Evolutionary conservation across 192 early-diverging fungal species (phyloP), one percentile per base, ranked within the genome.

Genomic region (Coemansia sp.): DNA sequence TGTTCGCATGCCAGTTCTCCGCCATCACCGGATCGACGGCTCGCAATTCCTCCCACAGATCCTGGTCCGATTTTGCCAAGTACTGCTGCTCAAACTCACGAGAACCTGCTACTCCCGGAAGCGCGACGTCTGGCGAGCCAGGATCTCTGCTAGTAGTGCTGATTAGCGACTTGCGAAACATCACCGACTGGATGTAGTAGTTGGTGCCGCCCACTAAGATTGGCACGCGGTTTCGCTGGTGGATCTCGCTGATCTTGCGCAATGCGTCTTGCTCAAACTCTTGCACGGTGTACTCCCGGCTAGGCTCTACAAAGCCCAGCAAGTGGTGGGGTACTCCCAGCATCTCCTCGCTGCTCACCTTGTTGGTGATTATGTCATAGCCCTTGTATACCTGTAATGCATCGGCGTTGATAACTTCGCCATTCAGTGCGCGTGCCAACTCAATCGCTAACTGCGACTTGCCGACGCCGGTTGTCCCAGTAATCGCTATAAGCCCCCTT

Each of bases 181-280:
- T 76, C 5, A 94, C 72, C 2, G 90, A 90, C 72, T 99, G 97
- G 32, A 99, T 89, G 75, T 99, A 99, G 78, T 99, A 99, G 71
- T 97, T 89, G 5, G 96, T 99, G 44, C 97, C 97, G 38, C 97
- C 97, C 7, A 96, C 95, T 7, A 99, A 79, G 11, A 99, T 89
- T 4, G 97, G 94, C 15, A 94, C 59, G 19, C 85, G 78, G 60
- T 89, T 72, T 12, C 92, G 86, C 23, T 72, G 63, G 58, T 95
- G 89, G 37, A 97, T 91, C 21, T 90, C 85, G n/a, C 85, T 63
- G 64, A 98, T 97, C 89, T 87, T 86, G 32, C 68, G 57, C 15
- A 86, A 34, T 1, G 94, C 93, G 69, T 97, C 96, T 0, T 77
- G 81, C 62, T 89, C 89, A 76, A 95, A 99, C 21, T 97, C 88